Conservation (phyloP, 2,329 filamentous ascomycete genomes). For the Colletotrichum magnum region DNA sequence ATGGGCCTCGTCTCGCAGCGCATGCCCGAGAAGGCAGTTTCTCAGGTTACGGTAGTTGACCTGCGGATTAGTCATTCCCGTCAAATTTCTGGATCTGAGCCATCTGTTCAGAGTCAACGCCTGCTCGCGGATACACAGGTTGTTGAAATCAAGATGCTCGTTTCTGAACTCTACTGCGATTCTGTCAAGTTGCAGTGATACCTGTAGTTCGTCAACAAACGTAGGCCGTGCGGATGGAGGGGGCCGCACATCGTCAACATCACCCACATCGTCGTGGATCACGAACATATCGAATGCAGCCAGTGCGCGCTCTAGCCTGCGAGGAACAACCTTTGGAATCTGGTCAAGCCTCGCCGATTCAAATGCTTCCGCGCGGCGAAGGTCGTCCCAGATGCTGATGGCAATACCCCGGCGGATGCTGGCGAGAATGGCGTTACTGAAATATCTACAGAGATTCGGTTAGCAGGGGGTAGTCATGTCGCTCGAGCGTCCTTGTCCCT, state of each 20-base stretch:
- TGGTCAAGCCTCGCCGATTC: conserved; percentile 5
- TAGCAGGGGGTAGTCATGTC: background rate
- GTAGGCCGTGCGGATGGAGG: conserved; percentile 12
- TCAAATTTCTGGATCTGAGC: conserved; percentile 77
- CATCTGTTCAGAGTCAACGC: conserved; percentile 79
- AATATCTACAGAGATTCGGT: conserved; percentile 68
- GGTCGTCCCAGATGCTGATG: conserved; percentile 78
- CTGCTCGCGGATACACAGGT: conserved; percentile 74
- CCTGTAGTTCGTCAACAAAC: conserved; percentile 56
- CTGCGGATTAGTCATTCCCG: conserved; percentile 76
- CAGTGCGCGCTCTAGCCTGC: conserved; percentile 77
- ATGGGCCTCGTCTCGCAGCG: conserved; percentile 79
- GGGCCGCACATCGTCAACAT: conserved; percentile 76
- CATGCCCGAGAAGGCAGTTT: conserved; percentile 90
- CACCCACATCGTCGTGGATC: conserved; percentile 78
- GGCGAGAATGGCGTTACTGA: conserved; percentile 80
- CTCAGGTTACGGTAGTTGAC: conserved; percentile 82
- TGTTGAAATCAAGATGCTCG: conserved; percentile 66
- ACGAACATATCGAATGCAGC: conserved; percentile 93
- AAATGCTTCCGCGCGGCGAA: conserved; percentile 55
- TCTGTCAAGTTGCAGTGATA: conserved; percentile 74
- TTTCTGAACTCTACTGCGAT: conserved; percentile 70
- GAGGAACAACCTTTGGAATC: conserved; percentile 24
- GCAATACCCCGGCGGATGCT: conserved; percentile 86
- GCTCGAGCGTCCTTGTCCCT: conserved; percentile 41